Evolutionary conservation across 345 rosid species (phyloP), one percentile per base, ranked within the genome.

Genomic region (Linum tenue): DNA sequence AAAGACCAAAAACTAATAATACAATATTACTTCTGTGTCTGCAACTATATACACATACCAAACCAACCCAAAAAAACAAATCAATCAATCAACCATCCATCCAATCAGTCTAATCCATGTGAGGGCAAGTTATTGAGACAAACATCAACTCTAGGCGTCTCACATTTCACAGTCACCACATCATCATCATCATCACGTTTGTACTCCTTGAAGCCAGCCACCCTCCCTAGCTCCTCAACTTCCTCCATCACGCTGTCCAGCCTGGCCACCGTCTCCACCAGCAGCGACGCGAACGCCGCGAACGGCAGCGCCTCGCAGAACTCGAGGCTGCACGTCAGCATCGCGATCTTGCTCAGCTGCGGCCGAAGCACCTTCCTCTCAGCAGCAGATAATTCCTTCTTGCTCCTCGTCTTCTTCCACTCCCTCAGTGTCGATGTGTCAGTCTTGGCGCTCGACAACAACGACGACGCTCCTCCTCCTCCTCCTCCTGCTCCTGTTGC

Each of bases 231-330:
- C 59, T 91, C 94, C 64, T 89, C 84, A 3, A 83, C 95, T 71
- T 89, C 87, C 67, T 75, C 87, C 5, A 85, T 85, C 40, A 87
- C 84, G 39, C 53, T 84, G 56, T 89, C 95, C 3, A 91, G 89
- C 82, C 85, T 83, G 2, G 90, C 92, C 44, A 89, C 87, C 39
- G 84, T 77, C 64, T 91, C 92, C 73, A 84, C 84, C 2, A 91
- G 79, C 78, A 85, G 67, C 16, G 92, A 85, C 7, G 91, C 96
- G 64, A 91, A 91, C 36, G 92, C 92, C 6, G 96, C 89, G 7
- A 91, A 86, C 0, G 98, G 98, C 55, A 91, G 86, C 16, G 96
- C 96, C 64, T 88, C 90, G 1, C 89, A 84, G 75, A 91, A 91
- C 62, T 88, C 94, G 0, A 88, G 78, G 31, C 86, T 80, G 50